These are phyloP conservation scores for Colletotrichum chrysophilum DNA, from an alignment of 2,329 filamentous ascomycete species.

Conservation along the genomic window DNA sequence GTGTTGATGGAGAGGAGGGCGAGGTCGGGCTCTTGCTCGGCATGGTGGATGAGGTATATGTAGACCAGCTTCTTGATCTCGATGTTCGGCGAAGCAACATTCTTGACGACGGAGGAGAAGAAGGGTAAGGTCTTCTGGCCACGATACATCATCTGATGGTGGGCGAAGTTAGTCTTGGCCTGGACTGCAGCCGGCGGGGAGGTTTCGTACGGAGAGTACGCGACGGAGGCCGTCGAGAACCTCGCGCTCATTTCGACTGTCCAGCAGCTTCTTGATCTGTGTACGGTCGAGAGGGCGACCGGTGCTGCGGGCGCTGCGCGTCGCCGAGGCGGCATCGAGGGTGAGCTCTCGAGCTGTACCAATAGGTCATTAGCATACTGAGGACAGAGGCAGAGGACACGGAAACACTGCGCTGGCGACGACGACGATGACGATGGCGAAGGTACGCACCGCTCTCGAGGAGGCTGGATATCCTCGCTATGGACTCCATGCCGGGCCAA, in stretches of 20 bases:
- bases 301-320: conserved; percentile 68
- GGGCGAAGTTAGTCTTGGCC: conserved; percentile 13
- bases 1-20: conserved; percentile 97
- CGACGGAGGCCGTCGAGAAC: conserved; percentile 89
- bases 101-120: conserved; percentile 99
- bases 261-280: conserved; percentile 93
- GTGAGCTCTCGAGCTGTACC: conserved; percentile 88
- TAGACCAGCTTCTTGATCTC: conserved; percentile 99
- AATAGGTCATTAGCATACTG: conserved; percentile 20
- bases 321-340: conserved; percentile 92
- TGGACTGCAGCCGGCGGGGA: background rate
- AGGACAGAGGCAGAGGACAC: background rate
- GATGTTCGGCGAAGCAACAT: conserved; percentile 90
- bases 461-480: conserved; percentile 90
- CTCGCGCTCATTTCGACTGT: conserved; percentile 91
- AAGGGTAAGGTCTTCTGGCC: conserved; percentile 87
- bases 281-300: conserved; percentile 73
- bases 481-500: conserved; percentile 79
- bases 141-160: conserved; percentile 88
- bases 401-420: background rate
- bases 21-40: conserved; percentile 93
- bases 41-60: conserved; percentile 96
- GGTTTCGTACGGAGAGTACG: conserved; percentile 74
- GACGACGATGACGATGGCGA: background rate
- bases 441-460: conserved; percentile 82